These are phyloP conservation scores for Kluyveromyces sp. DNA, from an alignment of 1,139 yeast species.

Conservation along the genomic window DNA sequence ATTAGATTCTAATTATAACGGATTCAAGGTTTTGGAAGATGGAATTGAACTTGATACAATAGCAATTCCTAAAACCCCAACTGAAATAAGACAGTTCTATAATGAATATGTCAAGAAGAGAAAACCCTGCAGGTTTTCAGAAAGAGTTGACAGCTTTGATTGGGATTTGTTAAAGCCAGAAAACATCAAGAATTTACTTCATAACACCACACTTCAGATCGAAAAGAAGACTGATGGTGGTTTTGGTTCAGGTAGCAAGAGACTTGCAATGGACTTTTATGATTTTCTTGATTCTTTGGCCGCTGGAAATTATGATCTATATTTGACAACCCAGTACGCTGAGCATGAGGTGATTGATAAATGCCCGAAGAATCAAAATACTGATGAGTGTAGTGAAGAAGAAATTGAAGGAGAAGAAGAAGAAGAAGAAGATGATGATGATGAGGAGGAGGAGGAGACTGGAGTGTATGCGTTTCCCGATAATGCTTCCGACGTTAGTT, in stretches of 20 bases:
- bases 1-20: constrained; percentile 7
- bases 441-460: constrained; percentile 17
- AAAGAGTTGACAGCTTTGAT: constrained; percentile 10
- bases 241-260: constrained; percentile 53
- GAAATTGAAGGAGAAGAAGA: constrained; percentile 43
- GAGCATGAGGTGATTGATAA: constrained; percentile 27
- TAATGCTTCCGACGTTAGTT: constrained; percentile 16
- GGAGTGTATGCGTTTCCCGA: constrained; percentile 8
- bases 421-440: constrained; percentile 13
- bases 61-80: constrained; percentile 12
- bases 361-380: too few species aligned
- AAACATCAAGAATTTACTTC: constrained; percentile 30
- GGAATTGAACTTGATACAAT: constrained; percentile 12
- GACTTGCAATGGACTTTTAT: constrained; percentile 41
- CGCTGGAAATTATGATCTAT: constrained; percentile 39
- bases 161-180: constrained; percentile 32
- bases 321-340: constrained; percentile 64
- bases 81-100: constrained; percentile 12
- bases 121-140: constrained; percentile 21
- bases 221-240: constrained; percentile 53
- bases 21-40: constrained; percentile 10
- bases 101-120: constrained; percentile 13
- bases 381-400: constrained; percentile 10
- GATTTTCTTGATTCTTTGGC: constrained; percentile 39
- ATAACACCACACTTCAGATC: constrained; percentile 39